A percentile compares a stretch with the other conserved stretches of the same genome.
These are phyloP conservation scores for Cucurbitaria berberidis DNA, from an alignment of 2,329 filamentous ascomycete genomes.

Conservation along the genomic window DNA sequence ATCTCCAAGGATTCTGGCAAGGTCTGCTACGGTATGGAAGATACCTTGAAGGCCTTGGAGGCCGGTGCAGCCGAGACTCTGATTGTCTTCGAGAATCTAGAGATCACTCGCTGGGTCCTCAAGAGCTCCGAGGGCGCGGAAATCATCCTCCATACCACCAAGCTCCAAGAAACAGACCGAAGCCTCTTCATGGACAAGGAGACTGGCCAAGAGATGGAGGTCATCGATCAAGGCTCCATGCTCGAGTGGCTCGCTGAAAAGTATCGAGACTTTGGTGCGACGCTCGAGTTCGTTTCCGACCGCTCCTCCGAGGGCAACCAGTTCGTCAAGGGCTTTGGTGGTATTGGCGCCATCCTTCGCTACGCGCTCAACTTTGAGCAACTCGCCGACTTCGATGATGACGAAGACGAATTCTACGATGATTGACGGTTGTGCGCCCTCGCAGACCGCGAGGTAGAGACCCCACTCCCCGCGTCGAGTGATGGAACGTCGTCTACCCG, in stretches of 20 bases:
- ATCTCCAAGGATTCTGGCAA: constrained; percentile 97
- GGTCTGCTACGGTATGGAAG: constrained; percentile 97
- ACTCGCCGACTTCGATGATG: constrained; percentile 81
- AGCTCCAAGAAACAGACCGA: constrained; percentile 79
- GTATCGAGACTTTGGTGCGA: constrained; percentile 97
- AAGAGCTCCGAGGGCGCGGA: constrained; percentile 78
- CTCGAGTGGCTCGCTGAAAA: constrained; percentile 99
- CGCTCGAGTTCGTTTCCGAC: constrained; percentile 96
- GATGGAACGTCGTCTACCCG: constrained; percentile 61
- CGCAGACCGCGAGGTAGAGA: constrained; percentile 84
- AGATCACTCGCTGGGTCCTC: constrained; percentile 88
- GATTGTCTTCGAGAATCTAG: constrained; percentile 97
- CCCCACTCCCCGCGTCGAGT: constrained; percentile 63
- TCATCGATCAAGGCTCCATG: constrained; percentile 85
- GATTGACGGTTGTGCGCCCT: constrained; percentile 92
- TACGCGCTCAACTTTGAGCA: constrained; percentile 99
- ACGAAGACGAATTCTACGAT: constrained; percentile 87
- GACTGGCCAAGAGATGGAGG: constrained; percentile 96
- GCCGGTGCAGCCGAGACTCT: constrained; percentile 92
- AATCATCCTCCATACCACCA: constrained; percentile 83
- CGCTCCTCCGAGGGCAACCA: constrained; percentile 98
- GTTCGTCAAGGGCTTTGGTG: constrained; percentile 99
- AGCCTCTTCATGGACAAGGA: constrained; percentile 93
- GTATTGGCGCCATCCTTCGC: constrained; percentile 93
- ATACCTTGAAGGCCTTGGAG: constrained; percentile 95